Evolutionary conservation across 2,329 filamentous ascomycete species (phyloP).

Genomic region (Phialemoniopsis sp.): DNA sequence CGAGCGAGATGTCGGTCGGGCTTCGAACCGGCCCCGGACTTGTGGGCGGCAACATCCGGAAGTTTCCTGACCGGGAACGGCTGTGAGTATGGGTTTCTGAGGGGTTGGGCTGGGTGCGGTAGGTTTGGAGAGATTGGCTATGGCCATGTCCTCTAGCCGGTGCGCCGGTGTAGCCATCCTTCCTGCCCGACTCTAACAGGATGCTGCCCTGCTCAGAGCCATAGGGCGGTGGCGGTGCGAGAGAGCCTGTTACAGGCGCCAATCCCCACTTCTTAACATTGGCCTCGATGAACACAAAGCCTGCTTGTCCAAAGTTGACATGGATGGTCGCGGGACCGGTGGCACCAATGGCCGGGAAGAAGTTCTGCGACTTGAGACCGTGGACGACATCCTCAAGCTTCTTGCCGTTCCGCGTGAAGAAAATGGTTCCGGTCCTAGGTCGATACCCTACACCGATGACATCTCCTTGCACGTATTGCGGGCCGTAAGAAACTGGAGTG

Average conservation of each 20-base stretch:
- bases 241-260: slow-evolving; percentile 89
- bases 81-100: slow-evolving; percentile 58
- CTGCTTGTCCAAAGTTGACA: slow-evolving; percentile 96
- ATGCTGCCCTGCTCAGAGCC: slow-evolving; percentile 97
- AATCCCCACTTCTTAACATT: slow-evolving; percentile 99
- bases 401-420: slow-evolving; percentile 98
- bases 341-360: slow-evolving; percentile 95
- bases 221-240: slow-evolving; percentile 93
- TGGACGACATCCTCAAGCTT: slow-evolving; percentile 92
- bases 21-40: slow-evolving; percentile 87
- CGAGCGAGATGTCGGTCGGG: slow-evolving; percentile 92
- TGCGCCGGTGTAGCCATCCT: slow-evolving; percentile 47
- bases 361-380: slow-evolving; percentile 90
- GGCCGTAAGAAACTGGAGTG: slow-evolving; percentile 72
- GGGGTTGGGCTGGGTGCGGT: slow-evolving; percentile 31
- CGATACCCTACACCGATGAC: slow-evolving; percentile 95
- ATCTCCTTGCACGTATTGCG: slow-evolving; percentile 84
- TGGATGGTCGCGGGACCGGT: slow-evolving; percentile 91
- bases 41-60: slow-evolving; percentile 69
- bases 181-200: slow-evolving; percentile 78
- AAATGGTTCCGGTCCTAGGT: slow-evolving; percentile 88
- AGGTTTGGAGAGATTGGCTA: slow-evolving; percentile 42
- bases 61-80: slow-evolving; percentile 73
- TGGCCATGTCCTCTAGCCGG: slow-evolving; percentile 35
- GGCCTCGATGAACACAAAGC: slow-evolving; percentile 98